Evolutionary conservation across 768 basidiomycete species (phyloP), one percentile per base, ranked within the genome.

Genomic region (Russula sp.): DNA sequence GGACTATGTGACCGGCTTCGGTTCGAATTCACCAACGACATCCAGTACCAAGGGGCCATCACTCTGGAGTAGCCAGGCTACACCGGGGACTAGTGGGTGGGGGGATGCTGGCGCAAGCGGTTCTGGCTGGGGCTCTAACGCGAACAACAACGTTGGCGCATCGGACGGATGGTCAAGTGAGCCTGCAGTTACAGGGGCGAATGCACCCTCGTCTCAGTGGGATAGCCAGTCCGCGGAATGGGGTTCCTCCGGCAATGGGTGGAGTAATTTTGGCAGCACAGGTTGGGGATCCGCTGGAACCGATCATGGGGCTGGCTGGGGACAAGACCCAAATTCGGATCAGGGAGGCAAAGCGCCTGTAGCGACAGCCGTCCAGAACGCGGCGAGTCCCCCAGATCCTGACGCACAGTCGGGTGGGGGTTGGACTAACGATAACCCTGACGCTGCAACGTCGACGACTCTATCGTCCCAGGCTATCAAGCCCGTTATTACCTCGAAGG

Each of bases 221-320:
- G 53, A 53, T n/a, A 22, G n/a, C 52, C 58, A 44, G 31, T 4
- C 42, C 10, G 10, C 18, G 10, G 58, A 40, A 34, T 64, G 47
- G 63, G 63, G 63, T 1, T 13, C 57, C 27, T 35, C 63, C 9
- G 48, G 44, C 48, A 27, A 20, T 4, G 45, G 10, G n/a, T 58
- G 56, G 56, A 44, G 56, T 20, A n/a, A 4, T 13, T 31, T 27
- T 18, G 39, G 22, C 34, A 31, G 44, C 16, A 22, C 7, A 8
- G 57, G 57, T 7, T 59, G 63, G 63, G 58, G 47, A 7, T 4
- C 47, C 13, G 10, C 22, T 47, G 42, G 45, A 32, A 31, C 34
- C 13, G 42, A 40, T 40, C 32, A n/a, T 13, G 59, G 54, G 13
- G 13, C 58, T 39, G 54, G 48, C 40, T 60, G 63, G 63, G 63